Evolutionary conservation across 2,329 filamentous ascomycete species (phyloP).

Genomic region (Didymosphaeria variabile): DNA sequence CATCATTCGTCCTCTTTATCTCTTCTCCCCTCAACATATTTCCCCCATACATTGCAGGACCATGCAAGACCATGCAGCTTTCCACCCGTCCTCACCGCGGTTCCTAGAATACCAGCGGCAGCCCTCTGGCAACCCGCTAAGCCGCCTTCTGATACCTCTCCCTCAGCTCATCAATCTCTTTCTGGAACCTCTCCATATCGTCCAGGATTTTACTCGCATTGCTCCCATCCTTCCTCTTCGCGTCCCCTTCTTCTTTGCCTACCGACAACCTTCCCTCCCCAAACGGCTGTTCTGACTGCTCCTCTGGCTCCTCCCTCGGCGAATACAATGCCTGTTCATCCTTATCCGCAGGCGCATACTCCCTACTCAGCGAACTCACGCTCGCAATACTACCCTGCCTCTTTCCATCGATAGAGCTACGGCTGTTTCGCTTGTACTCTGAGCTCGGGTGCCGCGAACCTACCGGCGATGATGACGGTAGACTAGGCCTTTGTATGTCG

Average conservation of each 20-base stretch:
- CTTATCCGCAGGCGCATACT: conserved; percentile 32
- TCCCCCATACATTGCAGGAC: not conserved
- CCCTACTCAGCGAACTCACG: conserved; percentile 40
- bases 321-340: conserved; percentile 39
- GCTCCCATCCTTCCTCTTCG: conserved; percentile 10
- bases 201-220: conserved; percentile 44
- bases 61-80: no score
- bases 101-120: not conserved
- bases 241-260: not conserved
- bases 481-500: conserved; percentile 39
- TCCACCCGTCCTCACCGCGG: no score
- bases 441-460: conserved; percentile 40
- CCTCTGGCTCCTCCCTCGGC: conserved; percentile 38
- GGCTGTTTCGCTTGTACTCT: conserved; percentile 34
- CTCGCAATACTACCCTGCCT: conserved; percentile 45
- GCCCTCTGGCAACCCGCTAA: conserved; percentile 17
- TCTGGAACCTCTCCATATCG: conserved; percentile 52
- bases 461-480: conserved; percentile 30
- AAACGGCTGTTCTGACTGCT: conserved; percentile 24
- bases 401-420: conserved; percentile 39
- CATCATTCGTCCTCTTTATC: not conserved
- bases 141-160: conserved; percentile 33
- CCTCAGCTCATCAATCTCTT: conserved; percentile 50
- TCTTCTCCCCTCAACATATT: not conserved
- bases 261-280: not conserved